Evolutionary conservation across 805 yeast genomes (phyloP), one percentile per base, ranked within the genome.

Genomic region (Candida easanensis): DNA sequence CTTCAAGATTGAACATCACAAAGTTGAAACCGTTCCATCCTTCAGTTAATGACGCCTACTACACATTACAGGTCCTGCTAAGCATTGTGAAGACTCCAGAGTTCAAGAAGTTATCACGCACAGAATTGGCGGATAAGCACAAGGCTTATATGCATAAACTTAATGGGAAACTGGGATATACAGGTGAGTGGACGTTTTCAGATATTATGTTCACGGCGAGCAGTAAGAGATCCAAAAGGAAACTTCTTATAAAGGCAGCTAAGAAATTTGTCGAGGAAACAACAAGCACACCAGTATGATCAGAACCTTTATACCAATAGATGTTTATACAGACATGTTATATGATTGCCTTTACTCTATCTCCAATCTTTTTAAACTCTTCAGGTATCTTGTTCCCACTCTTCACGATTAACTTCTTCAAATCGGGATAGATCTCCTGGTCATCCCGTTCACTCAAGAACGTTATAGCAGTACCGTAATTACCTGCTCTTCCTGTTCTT

Each of bases 401-500:
- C 33, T 51, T 53, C 1, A 30, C 26, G 8, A 58, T 15, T 26
- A 58, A 15, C 43, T 49, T 54, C 32, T 52, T 53, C 45, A 58
- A 36, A 17, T 55, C 62, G 13, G 32, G 33, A 20, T 44, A 48
- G 5, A 55, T 41, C 7, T 45, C 45, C 2, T 76, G 86, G 42
- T 83, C 93, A 51, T 79, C 82, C 56, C 89, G 97, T 38, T 85
- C 75, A 42, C 77, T 79, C 49, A 89, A 61, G 50, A 87, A 85
- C 0, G 97, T 84, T 11, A 82, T 69, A 4, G 96, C 84, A 9
- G 75, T 70, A 35, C 99, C 99, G 5, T 60, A 60, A 36, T 77
- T 79, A 0, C 97, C 98, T 0, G 96, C 97, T 63, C 99, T 78
- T 30, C 98, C 99, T 0, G 99, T 91, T 66, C 99, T 80, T 44